Evolutionary conservation across 352 stramenopile genomes (phyloP).

Genomic region (Phytopythium montanum): DNA sequence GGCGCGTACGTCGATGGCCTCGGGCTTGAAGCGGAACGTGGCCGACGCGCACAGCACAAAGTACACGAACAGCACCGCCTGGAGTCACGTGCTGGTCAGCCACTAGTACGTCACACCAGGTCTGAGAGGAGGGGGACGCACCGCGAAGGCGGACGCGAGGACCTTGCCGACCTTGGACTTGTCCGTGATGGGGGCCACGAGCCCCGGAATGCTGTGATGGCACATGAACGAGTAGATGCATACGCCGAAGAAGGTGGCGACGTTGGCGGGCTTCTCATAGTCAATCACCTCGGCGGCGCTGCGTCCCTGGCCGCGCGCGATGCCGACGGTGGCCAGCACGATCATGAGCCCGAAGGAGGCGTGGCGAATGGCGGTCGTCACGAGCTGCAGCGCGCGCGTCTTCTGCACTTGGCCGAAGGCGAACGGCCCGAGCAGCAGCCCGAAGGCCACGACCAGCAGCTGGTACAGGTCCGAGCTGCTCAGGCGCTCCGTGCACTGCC

Average conservation of each 20-base stretch:
- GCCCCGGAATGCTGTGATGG: constrained; percentile 82
- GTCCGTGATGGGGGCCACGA: constrained; percentile 79
- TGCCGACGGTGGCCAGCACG: constrained; percentile 63
- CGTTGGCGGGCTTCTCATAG: constrained; percentile 68
- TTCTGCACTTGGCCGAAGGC: constrained; percentile 83
- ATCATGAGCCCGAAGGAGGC: constrained; percentile 86
- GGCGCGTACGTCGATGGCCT: constrained; percentile 67
- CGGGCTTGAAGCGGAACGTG: constrained; percentile 74
- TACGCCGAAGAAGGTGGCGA: constrained; percentile 83
- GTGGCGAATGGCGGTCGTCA: constrained; percentile 81
- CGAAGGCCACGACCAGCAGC: constrained; percentile 77
- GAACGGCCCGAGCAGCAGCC: constrained; percentile 69
- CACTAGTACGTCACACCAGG: neutral
- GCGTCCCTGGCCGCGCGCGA: constrained; percentile 59
- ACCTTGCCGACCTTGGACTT: constrained; percentile 71
- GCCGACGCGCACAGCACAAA: constrained; percentile 71
- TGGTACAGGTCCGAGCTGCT: constrained; percentile 82
- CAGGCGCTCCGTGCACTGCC: constrained; percentile 63
- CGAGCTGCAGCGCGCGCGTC: constrained; percentile 70
- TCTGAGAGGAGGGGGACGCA: constrained; percentile 18
- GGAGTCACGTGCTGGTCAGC: neutral
- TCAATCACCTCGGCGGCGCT: constrained; percentile 57
- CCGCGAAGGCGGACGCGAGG: constrained; percentile 62
- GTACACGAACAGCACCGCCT: constrained; percentile 81
- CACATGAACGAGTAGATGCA: constrained; percentile 92